Evolutionary conservation across 1,284 basidiomycete genomes (phyloP).

Genomic region (Tilletia walkeri): DNA sequence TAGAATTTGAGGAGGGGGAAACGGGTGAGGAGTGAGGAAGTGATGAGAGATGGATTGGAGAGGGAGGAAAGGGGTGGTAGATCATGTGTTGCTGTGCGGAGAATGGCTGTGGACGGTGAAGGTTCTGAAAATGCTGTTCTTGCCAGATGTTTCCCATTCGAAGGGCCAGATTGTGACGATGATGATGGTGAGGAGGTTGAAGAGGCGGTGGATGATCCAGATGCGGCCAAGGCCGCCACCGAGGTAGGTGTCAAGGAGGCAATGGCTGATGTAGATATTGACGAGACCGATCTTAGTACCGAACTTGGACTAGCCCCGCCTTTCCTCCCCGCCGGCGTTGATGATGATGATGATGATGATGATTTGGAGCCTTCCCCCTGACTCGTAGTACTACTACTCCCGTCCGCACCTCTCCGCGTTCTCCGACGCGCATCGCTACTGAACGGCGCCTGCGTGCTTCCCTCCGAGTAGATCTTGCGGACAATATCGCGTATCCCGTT

Average conservation of each 20-base stretch:
- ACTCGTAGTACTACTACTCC: conserved; percentile 26
- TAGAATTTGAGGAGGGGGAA: conserved; percentile 74
- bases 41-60: neutral
- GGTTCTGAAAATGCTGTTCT: too few species aligned
- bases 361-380: conserved; percentile 5
- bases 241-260: neutral
- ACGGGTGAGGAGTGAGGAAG: conserved; percentile 31
- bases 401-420: conserved; percentile 50
- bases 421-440: conserved; percentile 42
- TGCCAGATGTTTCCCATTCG: too few species aligned
- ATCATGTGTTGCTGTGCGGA: neutral
- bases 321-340: conserved; percentile 1
- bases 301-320: neutral
- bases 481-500: conserved; percentile 43
- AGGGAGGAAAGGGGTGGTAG: neutral
- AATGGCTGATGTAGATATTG: conserved; percentile 1
- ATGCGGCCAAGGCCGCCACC: neutral
- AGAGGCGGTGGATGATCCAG: neutral
- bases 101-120: neutral
- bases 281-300: conserved; percentile 2
- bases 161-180: neutral
- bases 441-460: conserved; percentile 49
- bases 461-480: conserved; percentile 49
- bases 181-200: neutral
- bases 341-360: conserved; percentile 18